These are phyloP conservation scores for Cicer chorassanicum DNA, from an alignment of 306 rosid genomes.

Conservation along the genomic window DNA sequence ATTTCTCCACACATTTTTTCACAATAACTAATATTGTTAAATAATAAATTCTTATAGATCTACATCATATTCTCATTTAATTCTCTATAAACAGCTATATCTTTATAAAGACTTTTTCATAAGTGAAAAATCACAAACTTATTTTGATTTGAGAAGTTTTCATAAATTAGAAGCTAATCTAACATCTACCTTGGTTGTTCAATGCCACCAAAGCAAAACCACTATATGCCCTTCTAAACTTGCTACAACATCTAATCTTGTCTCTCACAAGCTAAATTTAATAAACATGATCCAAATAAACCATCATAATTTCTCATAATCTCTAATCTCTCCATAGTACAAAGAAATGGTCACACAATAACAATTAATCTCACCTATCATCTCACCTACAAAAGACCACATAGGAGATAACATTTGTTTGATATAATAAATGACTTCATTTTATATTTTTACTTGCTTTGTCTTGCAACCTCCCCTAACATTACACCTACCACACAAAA, in stretches of 20 bases:
- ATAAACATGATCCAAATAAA: conserved; percentile 43
- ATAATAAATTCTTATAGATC: too few relatives aligned
- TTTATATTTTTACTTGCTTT: conserved; percentile 51
- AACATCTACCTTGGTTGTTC: neutral
- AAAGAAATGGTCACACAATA: conserved; percentile 41
- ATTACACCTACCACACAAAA: conserved; percentile 58
- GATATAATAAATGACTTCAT: conserved; percentile 37
- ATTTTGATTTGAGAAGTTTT: neutral
- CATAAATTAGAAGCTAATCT: neutral
- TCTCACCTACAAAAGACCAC: conserved; percentile 41
- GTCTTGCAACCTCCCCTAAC: conserved; percentile 62
- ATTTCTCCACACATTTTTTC: too few relatives aligned
- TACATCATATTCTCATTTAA: too few relatives aligned
- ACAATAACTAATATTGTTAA: too few relatives aligned
- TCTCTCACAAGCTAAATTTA: conserved; percentile 39
- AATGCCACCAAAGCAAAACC: conserved; percentile 10
- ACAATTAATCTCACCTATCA: conserved; percentile 44
- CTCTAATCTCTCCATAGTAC: conserved; percentile 40
- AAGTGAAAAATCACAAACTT: neutral
- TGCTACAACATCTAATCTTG: neutral
- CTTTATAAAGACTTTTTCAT: neutral
- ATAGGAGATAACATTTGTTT: conserved; percentile 31
- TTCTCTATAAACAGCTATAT: neutral
- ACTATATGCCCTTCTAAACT: neutral
- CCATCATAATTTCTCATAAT: conserved; percentile 18